Conservation (phyloP, 768 basidiomycete genomes). For the Cystobasidium tubakii region DNA sequence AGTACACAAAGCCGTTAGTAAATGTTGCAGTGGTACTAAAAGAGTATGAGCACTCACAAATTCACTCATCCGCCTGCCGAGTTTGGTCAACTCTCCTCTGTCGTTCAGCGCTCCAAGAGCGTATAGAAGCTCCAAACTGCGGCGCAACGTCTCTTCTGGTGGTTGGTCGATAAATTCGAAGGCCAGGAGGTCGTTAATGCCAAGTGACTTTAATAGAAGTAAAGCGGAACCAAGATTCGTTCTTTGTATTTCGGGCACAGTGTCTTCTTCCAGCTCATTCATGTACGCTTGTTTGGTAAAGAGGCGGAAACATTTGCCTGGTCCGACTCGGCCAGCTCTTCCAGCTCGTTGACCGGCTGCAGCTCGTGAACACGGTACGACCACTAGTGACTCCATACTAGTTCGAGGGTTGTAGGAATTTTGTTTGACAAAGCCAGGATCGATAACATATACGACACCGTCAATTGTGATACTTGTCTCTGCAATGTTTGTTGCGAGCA, state of each 20-base stretch:
- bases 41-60: conserved; percentile 57
- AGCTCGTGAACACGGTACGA: conserved; percentile 94
- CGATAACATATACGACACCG: conserved; percentile 97
- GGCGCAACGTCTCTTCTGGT: conserved; percentile 93
- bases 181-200: conserved; percentile 95
- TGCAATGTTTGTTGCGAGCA: conserved; percentile 98
- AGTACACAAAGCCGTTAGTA: background rate
- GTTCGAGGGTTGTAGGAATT: conserved; percentile 98
- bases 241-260: conserved; percentile 97
- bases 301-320: conserved; percentile 95
- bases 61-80: conserved; percentile 95
- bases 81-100: conserved; percentile 90
- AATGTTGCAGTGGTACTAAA: background rate
- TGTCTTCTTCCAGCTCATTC: conserved; percentile 94
- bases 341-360: conserved; percentile 97
- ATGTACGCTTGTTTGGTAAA: conserved; percentile 97
- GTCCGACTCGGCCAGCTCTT: conserved; percentile 93
- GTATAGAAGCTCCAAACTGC: conserved; percentile 85
- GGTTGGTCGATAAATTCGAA: conserved; percentile 99
- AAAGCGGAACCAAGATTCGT: conserved; percentile 96
- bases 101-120: conserved; percentile 95
- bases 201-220: conserved; percentile 85
- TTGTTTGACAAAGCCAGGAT: conserved; percentile 98
- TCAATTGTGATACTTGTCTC: conserved; percentile 99
- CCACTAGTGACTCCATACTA: conserved; percentile 93